Evolutionary conservation across 106 monocot genomes (phyloP), one percentile per base, ranked within the genome.

Genomic region (Apostasia shenzhenica): DNA sequence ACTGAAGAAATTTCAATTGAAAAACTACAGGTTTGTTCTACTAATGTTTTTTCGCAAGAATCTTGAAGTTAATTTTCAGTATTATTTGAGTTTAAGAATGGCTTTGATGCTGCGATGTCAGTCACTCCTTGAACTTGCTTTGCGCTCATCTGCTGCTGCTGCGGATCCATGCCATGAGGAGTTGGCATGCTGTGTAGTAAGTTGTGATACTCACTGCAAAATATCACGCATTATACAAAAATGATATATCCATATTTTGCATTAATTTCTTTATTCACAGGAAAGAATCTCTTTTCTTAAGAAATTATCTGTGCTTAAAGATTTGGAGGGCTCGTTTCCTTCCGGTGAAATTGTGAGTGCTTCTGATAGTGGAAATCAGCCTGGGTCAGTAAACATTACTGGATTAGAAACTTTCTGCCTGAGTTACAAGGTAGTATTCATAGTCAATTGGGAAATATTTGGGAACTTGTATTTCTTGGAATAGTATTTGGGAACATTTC

Each of bases 51-150:
- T 51, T 3, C 13, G 68, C 38, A 54, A 12, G 43, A 54, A 54
- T 8, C 12, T 51, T 67, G 51, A 53, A 54, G 41, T 38, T 48
- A 38, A 44, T 74, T 45, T 74, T 67, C 26, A 10, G 44, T 66
- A 66, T 58, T 68, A 13, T 69, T 14, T 66, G 38, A 37, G 72
- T 59, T 48, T 57, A 67, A 59, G 56, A 26, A 37, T 67, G 54
- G n/a, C 46, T 56, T 75, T 52, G 55, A n/a, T 69, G 50, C 69
- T 48, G 7, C 9, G 14, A 50, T 59, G n/a, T 71, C 82, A 99
- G 99, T 93, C 93, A 63, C 90, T 99, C 7, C 93, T 99, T 77
- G 93, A 93, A 45, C 87, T 99, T 69, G 93, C 99, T 74, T 77
- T 99, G 67, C 93, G 99, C 66, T 85, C 85, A 41, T 88, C 93